phyloP scores from a whole-genome alignment of 2,329 filamentous ascomycete genomes.

The Elsinoe australis region DNA sequence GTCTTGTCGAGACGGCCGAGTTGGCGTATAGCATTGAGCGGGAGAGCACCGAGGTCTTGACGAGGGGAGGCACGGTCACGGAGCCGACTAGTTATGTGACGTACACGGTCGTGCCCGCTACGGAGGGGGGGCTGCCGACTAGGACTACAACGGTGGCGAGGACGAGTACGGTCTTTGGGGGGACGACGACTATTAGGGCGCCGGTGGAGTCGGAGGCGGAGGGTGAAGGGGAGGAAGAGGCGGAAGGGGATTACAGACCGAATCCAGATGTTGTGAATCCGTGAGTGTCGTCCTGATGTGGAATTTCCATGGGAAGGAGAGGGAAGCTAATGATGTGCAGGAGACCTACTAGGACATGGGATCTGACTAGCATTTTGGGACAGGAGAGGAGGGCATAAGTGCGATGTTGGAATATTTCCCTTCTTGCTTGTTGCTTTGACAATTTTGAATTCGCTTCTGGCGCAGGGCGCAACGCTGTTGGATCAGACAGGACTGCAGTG shows the following conservation, averaged over 20 bases:
- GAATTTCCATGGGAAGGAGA: neutral
- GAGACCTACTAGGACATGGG: constrained; percentile 10
- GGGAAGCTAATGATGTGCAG: neutral
- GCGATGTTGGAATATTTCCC: neutral
- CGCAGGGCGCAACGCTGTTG: too few species aligned
- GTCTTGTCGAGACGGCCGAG: constrained; percentile 34
- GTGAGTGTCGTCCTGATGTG: neutral
- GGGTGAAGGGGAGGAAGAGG: neutral
- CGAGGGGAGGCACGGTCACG: constrained; percentile 26
- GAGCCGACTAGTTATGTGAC: constrained; percentile 14
- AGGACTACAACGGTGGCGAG: constrained; percentile 18
- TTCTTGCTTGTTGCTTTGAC: neutral
- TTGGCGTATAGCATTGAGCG: constrained; percentile 32
- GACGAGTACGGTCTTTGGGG: constrained; percentile 18
- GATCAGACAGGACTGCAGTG: too few species aligned
- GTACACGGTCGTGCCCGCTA: neutral
- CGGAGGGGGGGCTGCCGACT: neutral
- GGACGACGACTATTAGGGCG: constrained; percentile 1
- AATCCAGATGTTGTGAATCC: constrained; percentile 13
- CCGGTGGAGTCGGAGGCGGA: neutral
- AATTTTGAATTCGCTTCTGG: neutral
- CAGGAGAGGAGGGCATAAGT: neutral
- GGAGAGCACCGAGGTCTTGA: constrained; percentile 27
- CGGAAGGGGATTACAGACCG: neutral
- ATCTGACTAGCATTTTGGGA: neutral